phyloP scores from a whole-genome alignment of 2,329 filamentous ascomycete genomes.

The Magnaporthiopsis incrustans region DNA sequence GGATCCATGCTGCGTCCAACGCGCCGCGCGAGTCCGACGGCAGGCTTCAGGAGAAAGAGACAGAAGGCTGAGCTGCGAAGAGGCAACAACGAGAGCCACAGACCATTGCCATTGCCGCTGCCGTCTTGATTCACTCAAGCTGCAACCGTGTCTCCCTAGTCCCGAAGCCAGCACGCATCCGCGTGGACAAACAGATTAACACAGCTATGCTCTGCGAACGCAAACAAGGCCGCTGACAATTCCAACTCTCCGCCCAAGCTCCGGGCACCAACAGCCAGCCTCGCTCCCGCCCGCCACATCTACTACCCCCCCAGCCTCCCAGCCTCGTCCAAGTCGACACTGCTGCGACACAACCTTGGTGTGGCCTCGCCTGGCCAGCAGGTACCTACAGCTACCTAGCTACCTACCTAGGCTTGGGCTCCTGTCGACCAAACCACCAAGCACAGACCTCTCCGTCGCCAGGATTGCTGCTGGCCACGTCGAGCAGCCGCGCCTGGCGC shows the following conservation, averaged over 20 bases:
- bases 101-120: neutral
- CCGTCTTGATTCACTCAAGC: neutral
- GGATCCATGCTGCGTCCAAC: slow-evolving; percentile 5
- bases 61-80: neutral
- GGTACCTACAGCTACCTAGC: neutral
- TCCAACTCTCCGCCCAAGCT: neutral
- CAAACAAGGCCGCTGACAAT: neutral
- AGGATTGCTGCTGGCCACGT: neutral
- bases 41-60: neutral
- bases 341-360: neutral
- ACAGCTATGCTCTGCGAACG: neutral
- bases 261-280: neutral
- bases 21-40: neutral
- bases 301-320: no score
- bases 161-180: no score
- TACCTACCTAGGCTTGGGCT: neutral
- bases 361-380: neutral
- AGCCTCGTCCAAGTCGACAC: neutral
- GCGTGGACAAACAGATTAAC: neutral
- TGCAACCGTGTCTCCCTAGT: no score
- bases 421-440: neutral
- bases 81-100: neutral
- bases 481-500: neutral
- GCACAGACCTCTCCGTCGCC: neutral
- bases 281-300: neutral